These are phyloP conservation scores for Gossypium schwendimanii DNA, from an alignment of 441 rosid genomes.

Conservation along the genomic window DNA sequence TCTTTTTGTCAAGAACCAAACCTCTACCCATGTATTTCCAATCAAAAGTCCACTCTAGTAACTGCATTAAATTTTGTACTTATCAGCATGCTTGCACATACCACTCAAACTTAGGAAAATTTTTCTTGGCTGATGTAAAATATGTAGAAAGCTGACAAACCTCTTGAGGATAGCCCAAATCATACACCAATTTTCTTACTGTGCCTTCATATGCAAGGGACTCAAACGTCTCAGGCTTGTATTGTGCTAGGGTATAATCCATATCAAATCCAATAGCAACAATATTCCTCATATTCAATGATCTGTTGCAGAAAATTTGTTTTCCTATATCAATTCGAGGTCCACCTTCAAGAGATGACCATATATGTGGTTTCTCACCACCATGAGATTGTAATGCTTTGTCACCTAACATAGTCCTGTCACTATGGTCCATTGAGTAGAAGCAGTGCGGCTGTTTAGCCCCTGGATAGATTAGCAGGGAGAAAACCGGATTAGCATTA, in stretches of 20 bases:
- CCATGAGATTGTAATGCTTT: constrained; percentile 28
- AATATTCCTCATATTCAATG: constrained; percentile 89
- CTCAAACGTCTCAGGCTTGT: constrained; percentile 91
- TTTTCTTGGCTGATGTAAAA: not conserved
- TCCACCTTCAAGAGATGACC: constrained; percentile 74
- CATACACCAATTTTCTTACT: constrained; percentile 68
- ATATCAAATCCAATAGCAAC: constrained; percentile 95
- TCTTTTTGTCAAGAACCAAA: constrained; percentile 89
- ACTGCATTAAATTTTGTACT: constrained; percentile 31
- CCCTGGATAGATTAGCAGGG: constrained; percentile 40
- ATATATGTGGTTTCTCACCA: constrained; percentile 39
- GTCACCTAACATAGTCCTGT: constrained; percentile 29
- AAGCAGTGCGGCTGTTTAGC: constrained; percentile 31
- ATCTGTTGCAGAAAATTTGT: constrained; percentile 90
- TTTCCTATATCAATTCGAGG: constrained; percentile 50
- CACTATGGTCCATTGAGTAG: constrained; percentile 46
- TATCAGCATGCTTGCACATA: constrained; percentile 9
- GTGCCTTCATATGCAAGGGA: constrained; percentile 95
- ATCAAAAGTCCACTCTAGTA: constrained; percentile 79
- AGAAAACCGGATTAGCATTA: not conserved
- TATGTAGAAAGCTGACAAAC: constrained; percentile 34
- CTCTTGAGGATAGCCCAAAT: constrained; percentile 86
- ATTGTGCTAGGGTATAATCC: constrained; percentile 98
- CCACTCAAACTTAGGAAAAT: not conserved
- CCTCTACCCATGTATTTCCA: constrained; percentile 99